Evolutionary conservation across 164 flowering plant genomes (phyloP).

Genomic region (Platanus orientalis): DNA sequence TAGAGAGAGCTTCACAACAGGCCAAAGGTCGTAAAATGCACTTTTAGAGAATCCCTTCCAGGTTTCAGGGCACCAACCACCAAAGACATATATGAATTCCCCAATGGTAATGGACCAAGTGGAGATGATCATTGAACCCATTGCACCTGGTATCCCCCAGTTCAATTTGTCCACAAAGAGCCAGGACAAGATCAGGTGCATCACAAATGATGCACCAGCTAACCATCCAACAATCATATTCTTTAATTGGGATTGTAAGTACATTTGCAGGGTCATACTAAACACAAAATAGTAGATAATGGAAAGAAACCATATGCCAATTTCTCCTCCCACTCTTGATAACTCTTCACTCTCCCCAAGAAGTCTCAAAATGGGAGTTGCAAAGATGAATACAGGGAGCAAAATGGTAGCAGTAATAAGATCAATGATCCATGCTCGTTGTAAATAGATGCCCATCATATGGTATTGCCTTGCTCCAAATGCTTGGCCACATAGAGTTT

Average conservation of each 20-base stretch:
- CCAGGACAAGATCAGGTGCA: conserved; percentile 42
- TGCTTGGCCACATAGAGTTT: conserved; percentile 42
- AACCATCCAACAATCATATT: conserved; percentile 36
- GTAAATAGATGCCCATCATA: conserved; percentile 42
- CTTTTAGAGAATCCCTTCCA: conserved; percentile 34
- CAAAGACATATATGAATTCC: conserved; percentile 21
- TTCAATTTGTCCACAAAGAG: conserved; percentile 24
- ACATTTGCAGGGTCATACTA: conserved; percentile 35
- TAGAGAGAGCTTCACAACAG: conserved; percentile 24
- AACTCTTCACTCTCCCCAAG: conserved; percentile 26
- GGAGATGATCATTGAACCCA: conserved; percentile 29
- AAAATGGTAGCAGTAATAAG: conserved; percentile 10
- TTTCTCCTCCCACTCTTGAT: conserved; percentile 26
- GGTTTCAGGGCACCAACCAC: conserved; percentile 34
- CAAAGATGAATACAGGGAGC: conserved; percentile 22
- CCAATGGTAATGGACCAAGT: conserved; percentile 29
- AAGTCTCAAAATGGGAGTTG: conserved; percentile 17
- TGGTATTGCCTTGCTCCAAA: conserved; percentile 35
- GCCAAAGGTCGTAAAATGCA: conserved; percentile 22
- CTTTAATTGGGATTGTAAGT: conserved; percentile 43
- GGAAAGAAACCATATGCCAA: conserved; percentile 41
- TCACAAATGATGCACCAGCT: conserved; percentile 14
- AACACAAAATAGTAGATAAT: conserved; percentile 23
- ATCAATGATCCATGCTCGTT: conserved; percentile 33
- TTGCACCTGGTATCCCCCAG: conserved; percentile 38